Percentiles rank a stretch among this genome's conserved stretches.
Conservation (phyloP, 1,284 basidiomycete genomes). For the Heterobasidion parviporum region DNA sequence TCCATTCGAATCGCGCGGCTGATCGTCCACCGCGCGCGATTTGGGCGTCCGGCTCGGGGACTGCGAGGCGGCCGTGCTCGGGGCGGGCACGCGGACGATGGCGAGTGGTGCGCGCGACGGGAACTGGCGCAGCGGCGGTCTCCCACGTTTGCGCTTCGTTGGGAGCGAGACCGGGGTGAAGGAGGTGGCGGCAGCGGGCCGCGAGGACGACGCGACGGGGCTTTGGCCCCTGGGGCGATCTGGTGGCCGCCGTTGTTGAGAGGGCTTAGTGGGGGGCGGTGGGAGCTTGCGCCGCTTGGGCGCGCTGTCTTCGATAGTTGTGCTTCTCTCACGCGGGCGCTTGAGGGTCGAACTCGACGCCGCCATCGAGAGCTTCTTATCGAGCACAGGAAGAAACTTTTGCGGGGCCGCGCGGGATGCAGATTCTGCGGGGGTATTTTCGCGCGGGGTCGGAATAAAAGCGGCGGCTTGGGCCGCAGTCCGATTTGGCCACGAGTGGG, state of each 20-base stretch:
- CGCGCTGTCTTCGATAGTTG: background rate
- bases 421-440: constrained; percentile 33
- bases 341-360: constrained; percentile 16
- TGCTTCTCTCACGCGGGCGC: constrained; percentile 21
- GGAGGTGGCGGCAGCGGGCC: background rate
- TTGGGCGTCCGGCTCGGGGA: constrained; percentile 26
- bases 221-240: background rate
- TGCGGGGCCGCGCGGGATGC: constrained; percentile 36
- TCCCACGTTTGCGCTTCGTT: constrained; percentile 17
- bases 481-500: constrained; percentile 59
- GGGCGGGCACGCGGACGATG: background rate
- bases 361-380: constrained; percentile 39
- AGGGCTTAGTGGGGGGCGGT: background rate
- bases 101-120: background rate
- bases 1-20: constrained; percentile 40
- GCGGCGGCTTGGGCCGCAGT: constrained; percentile 38
- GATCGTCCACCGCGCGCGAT: constrained; percentile 37
- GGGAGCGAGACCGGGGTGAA: constrained; percentile 2
- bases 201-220: background rate
- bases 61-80: constrained; percentile 7
- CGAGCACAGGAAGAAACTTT: constrained; percentile 39
- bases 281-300: constrained; percentile 9
- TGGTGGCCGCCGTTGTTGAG: constrained; percentile 4
- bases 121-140: constrained; percentile 13
- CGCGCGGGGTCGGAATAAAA: constrained; percentile 41